These are phyloP conservation scores for Onygenales sp. DNA, from an alignment of 2,329 filamentous ascomycete genomes.

Conservation along the genomic window DNA sequence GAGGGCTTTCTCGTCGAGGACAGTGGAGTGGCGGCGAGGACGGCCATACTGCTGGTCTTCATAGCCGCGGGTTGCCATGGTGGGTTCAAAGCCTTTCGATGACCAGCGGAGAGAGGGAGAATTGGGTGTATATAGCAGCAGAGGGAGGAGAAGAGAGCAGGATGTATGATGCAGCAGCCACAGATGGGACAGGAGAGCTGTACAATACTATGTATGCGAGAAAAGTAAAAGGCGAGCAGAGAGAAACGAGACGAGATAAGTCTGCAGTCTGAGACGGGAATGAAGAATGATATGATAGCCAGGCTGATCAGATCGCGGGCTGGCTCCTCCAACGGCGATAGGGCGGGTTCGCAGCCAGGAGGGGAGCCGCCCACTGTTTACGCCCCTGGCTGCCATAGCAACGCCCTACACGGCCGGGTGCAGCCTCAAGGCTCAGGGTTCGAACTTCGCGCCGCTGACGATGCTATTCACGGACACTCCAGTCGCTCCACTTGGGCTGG, in stretches of 20 bases:
- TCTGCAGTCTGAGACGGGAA: not conserved
- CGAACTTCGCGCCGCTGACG: not conserved
- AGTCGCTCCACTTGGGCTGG: too few relatives aligned
- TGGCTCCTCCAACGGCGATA: too few relatives aligned
- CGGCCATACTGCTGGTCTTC: conserved; percentile 36
- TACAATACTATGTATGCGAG: not conserved
- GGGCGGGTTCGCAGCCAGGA: conserved; percentile 14
- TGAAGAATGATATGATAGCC: not conserved
- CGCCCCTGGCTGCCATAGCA: conserved; percentile 27
- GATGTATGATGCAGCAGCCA: conserved; percentile 6
- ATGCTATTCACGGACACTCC: too few relatives aligned
- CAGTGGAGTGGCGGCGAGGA: conserved; percentile 47
- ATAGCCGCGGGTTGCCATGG: conserved; percentile 10
- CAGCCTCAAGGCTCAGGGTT: too few relatives aligned
- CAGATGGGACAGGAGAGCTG: not conserved
- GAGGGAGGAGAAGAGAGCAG: conserved; percentile 10
- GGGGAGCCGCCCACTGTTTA: conserved; percentile 20
- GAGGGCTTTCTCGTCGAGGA: conserved; percentile 26
- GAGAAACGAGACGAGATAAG: not conserved
- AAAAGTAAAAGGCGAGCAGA: not conserved
- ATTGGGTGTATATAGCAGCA: not conserved
- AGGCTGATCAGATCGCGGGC: not conserved
- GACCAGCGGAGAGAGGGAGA: not conserved
- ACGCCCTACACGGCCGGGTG: conserved; percentile 10
- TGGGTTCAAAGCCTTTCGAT: conserved; percentile 2